These are phyloP conservation scores for Termitomyces sp. DNA, from an alignment of 768 basidiomycete genomes.

Conservation along the genomic window DNA sequence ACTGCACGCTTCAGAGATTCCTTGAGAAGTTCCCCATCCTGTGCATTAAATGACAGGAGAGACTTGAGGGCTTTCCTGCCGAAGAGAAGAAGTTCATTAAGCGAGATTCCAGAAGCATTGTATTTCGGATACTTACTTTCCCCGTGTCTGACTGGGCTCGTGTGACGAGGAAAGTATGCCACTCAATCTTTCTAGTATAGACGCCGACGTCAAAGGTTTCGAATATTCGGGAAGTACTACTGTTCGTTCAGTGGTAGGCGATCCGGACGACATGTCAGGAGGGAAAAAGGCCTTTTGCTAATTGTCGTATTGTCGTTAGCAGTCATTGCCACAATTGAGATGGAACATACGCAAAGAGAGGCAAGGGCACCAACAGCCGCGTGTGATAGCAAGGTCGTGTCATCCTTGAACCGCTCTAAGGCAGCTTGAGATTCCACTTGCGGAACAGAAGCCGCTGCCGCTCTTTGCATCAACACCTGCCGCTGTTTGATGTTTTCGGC, in stretches of 20 bases:
- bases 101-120: background rate
- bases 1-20: constrained; percentile 72
- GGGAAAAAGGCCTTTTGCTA: constrained; percentile 82
- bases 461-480: constrained; percentile 67
- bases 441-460: constrained; percentile 56
- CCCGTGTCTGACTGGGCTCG: constrained; percentile 47
- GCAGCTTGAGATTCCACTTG: constrained; percentile 50
- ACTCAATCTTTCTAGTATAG: constrained; percentile 63
- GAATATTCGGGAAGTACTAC: constrained; percentile 39
- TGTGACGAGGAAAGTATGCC: constrained; percentile 68
- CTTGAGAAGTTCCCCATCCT: constrained; percentile 55
- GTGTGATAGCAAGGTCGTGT: constrained; percentile 69
- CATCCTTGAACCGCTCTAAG: constrained; percentile 62
- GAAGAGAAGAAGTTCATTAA: constrained; percentile 8
- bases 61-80: constrained; percentile 74
- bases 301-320: constrained; percentile 5
- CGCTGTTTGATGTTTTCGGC: constrained; percentile 71
- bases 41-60: constrained; percentile 56
- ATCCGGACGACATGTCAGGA: constrained; percentile 53
- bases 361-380: constrained; percentile 87
- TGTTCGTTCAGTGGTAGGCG: constrained; percentile 62
- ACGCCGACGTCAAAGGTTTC: constrained; percentile 51
- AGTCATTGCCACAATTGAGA: background rate
- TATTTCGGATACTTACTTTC: constrained; percentile 59
- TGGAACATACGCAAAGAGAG: constrained; percentile 75